Conservation (phyloP, 495 filamentous ascomycete species). For the Annulohypoxylon stygium region DNA sequence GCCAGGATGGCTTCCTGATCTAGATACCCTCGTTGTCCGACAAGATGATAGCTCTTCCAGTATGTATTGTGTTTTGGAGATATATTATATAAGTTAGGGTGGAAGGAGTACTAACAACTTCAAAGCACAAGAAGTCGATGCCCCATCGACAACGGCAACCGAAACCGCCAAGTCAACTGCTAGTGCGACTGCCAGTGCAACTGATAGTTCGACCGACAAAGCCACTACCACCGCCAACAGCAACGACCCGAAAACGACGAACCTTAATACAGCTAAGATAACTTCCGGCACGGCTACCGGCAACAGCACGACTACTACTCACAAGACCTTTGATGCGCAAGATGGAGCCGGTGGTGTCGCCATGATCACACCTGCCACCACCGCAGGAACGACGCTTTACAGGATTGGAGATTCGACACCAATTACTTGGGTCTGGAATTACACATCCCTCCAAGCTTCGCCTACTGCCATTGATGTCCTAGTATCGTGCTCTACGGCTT, state of each 20-base stretch:
- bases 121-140: slow-evolving; percentile 25
- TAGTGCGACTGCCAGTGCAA: slow-evolving; percentile 10
- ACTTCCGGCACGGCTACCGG: slow-evolving; percentile 35
- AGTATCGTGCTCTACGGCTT: slow-evolving; percentile 74
- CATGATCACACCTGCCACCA: slow-evolving; percentile 80
- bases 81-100: slow-evolving; percentile 5
- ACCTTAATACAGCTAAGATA: slow-evolving; percentile 54
- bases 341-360: slow-evolving; percentile 78
- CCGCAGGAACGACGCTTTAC: slow-evolving; percentile 77
- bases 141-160: slow-evolving; percentile 38
- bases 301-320: slow-evolving; percentile 57
- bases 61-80: slow-evolving; percentile 32
- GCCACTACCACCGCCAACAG: slow-evolving; percentile 25
- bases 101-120: slow-evolving; percentile 20
- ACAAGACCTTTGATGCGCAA: slow-evolving; percentile 68
- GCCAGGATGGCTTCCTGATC: slow-evolving; percentile 41
- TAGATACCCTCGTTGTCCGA: slow-evolving; percentile 38
- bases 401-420: slow-evolving; percentile 86
- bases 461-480: slow-evolving; percentile 85
- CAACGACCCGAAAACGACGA: slow-evolving; percentile 36
- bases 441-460: slow-evolving; percentile 83
- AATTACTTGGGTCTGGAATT: slow-evolving; percentile 94
- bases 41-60: slow-evolving; percentile 44
- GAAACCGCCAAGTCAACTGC: slow-evolving; percentile 11
- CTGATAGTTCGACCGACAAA: slow-evolving; percentile 20